phyloP scores from a whole-genome alignment of 225 moss, liverwort and hornwort species.

The Pleurozium schreberi region DNA sequence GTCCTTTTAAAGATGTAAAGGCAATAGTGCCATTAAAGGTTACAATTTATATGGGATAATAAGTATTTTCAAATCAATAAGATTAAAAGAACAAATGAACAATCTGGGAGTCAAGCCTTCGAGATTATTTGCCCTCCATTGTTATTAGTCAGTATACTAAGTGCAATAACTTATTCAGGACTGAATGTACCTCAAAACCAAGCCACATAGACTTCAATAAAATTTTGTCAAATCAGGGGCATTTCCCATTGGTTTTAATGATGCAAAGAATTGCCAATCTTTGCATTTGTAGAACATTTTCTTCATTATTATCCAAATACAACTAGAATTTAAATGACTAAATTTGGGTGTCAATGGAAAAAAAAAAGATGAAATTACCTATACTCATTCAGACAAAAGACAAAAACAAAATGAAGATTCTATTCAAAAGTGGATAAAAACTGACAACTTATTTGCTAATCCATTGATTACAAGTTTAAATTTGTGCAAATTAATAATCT shows the following conservation, averaged over 20 bases:
- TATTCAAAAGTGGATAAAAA: no score
- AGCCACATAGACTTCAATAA: rapidly evolving
- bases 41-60: neutral
- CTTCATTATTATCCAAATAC: no score
- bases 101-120: neutral
- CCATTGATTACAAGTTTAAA: neutral
- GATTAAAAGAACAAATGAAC: neutral
- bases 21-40: neutral
- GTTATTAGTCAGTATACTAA: neutral
- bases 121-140: neutral
- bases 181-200: neutral
- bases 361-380: neutral
- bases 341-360: neutral
- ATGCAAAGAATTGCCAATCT: neutral
- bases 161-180: no score
- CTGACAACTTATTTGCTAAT: neutral
- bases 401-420: neutral
- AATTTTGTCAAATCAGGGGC: neutral
- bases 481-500: neutral
- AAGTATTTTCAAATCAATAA: neutral
- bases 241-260: neutral
- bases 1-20: neutral
- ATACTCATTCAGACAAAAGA: neutral
- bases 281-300: neutral
- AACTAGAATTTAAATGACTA: neutral